Evolutionary conservation across 2,329 filamentous ascomycete species (phyloP).

Genomic region (Hawksworthiomyces lignivorus): DNA sequence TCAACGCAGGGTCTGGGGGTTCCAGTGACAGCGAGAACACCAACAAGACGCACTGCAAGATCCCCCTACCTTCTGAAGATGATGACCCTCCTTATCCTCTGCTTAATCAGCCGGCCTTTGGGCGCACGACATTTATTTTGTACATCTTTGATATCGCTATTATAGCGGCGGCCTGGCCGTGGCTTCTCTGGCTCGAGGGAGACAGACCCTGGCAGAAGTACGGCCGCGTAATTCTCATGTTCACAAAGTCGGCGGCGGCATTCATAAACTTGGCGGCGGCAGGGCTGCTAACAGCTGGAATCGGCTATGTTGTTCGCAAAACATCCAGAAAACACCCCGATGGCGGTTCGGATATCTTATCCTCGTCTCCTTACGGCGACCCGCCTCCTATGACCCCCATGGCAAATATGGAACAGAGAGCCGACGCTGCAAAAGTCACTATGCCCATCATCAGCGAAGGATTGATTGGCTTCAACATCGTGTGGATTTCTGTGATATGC

Average conservation of each 20-base stretch:
- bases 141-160: constrained; percentile 1
- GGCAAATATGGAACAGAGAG: no score
- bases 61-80: background rate
- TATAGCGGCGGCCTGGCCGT: background rate
- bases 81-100: background rate
- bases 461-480: background rate
- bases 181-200: constrained; percentile 1
- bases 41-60: no score
- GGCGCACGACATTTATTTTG: constrained; percentile 4
- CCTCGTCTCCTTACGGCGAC: no score
- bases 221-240: background rate
- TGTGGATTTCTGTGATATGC: constrained; percentile 1
- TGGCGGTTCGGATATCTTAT: no score
- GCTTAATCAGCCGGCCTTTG: constrained; percentile 6
- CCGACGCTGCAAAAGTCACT: background rate
- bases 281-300: background rate
- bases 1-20: no score
- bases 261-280: background rate
- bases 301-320: constrained; percentile 1
- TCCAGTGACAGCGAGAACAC: no score
- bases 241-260: background rate
- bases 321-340: no score
- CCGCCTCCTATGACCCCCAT: no score
- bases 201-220: constrained; percentile 2
- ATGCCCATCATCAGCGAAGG: background rate